phyloP scores from a whole-genome alignment of 192 early-diverging fungal species.

The Entomortierella parvispora region DNA sequence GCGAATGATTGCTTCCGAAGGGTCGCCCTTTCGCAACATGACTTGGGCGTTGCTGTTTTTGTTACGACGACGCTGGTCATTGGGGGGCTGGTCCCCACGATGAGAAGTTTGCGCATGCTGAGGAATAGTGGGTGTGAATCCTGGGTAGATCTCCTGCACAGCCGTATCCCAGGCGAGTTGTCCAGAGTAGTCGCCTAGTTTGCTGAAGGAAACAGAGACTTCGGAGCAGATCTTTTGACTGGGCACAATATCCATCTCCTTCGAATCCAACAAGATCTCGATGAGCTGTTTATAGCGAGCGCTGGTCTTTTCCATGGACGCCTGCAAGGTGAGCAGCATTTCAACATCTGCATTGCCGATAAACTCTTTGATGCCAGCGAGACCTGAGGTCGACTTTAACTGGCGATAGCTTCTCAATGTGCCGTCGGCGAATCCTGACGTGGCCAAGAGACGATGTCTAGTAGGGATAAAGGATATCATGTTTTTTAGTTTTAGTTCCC shows the following conservation, averaged over 20 bases:
- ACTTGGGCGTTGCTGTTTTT: conserved; percentile 12
- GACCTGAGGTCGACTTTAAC: conserved; percentile 27
- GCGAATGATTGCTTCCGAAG: conserved; percentile 39
- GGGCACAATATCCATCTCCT: conserved; percentile 49
- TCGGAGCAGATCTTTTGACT: conserved; percentile 38
- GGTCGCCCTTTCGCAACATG: conserved; percentile 23
- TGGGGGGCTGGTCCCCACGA: neutral
- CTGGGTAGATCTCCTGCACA: conserved; percentile 50
- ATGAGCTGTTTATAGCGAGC: conserved; percentile 46
- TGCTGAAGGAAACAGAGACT: conserved; percentile 36
- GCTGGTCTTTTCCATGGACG: conserved; percentile 15
- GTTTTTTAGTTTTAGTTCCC: too few species aligned
- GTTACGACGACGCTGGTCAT: neutral
- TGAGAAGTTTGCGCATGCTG: neutral
- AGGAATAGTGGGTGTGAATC: conserved; percentile 18
- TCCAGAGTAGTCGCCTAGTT: conserved; percentile 38
- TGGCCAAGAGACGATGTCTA: conserved; percentile 37
- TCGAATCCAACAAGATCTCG: conserved; percentile 46
- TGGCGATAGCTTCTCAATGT: conserved; percentile 40
- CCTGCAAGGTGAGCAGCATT: conserved; percentile 28
- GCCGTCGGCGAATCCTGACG: conserved; percentile 47
- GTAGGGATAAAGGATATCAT: neutral
- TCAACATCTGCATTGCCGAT: conserved; percentile 28
- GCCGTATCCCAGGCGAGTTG: conserved; percentile 53
- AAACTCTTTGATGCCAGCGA: conserved; percentile 31